Conservation (phyloP, 1,139 yeast genomes). For the Sugiyamaella pinicola region DNA sequence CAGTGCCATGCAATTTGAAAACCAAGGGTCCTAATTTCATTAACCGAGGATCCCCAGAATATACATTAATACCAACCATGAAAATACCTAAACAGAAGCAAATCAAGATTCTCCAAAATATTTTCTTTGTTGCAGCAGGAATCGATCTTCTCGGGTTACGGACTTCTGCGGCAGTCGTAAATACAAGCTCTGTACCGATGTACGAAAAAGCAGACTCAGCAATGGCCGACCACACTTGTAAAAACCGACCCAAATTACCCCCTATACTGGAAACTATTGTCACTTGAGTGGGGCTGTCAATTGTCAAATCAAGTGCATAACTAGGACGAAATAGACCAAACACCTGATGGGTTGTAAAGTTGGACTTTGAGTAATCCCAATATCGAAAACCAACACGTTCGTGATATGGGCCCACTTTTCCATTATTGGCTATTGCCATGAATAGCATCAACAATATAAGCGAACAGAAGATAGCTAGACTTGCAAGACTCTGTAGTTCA, state of each 20-base stretch:
- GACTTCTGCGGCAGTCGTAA: constrained; percentile 85
- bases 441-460: constrained; percentile 59
- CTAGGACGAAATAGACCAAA: constrained; percentile 73
- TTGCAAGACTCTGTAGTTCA: constrained; percentile 67
- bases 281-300: constrained; percentile 49
- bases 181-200: constrained; percentile 80
- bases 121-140: constrained; percentile 75
- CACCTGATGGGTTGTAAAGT: constrained; percentile 51
- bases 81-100: constrained; percentile 73
- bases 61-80: constrained; percentile 68
- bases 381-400: constrained; percentile 61
- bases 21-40: constrained; percentile 19
- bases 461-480: constrained; percentile 60
- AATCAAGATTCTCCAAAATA: constrained; percentile 69
- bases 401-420: constrained; percentile 45
- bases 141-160: constrained; percentile 76
- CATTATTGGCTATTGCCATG: constrained; percentile 66
- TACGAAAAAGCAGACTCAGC: constrained; percentile 71
- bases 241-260: constrained; percentile 64
- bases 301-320: constrained; percentile 50
- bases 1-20: constrained; percentile 6
- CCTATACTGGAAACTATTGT: constrained; percentile 50
- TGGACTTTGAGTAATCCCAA: constrained; percentile 61
- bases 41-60: constrained; percentile 74
- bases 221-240: constrained; percentile 65